phyloP scores from a whole-genome alignment of 116 monocot genomes.

The Posidonia oceanica region DNA sequence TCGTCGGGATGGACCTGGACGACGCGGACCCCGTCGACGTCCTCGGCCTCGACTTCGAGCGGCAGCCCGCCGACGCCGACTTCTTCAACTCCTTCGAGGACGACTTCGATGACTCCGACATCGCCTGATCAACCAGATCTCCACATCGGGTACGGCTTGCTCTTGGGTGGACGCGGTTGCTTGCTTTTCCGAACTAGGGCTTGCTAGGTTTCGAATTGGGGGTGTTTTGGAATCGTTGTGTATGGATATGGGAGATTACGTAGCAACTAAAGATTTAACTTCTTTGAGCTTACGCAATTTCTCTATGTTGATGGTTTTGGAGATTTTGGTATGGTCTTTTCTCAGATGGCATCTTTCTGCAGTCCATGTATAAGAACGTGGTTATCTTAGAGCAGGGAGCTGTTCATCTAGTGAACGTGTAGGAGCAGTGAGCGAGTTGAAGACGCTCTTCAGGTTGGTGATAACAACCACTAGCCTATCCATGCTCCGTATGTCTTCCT shows the following conservation, averaged over 20 bases:
- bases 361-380: no score
- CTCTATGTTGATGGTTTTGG: no score
- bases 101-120: constrained; percentile 26
- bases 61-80: constrained; percentile 25
- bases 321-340: no score
- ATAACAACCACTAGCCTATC: no score
- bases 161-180: neutral
- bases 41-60: constrained; percentile 18
- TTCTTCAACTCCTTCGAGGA: constrained; percentile 43
- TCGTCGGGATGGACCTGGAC: constrained; percentile 31
- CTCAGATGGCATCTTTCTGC: no score
- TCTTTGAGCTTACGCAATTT: no score
- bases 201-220: neutral
- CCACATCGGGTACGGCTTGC: neutral
- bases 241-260: neutral
- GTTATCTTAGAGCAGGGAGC: no score
- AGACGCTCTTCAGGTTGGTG: neutral
- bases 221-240: neutral
- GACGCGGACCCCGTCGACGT: constrained; percentile 28
- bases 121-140: constrained; percentile 4
- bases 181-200: neutral
- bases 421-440: neutral
- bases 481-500: no score
- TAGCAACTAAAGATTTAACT: neutral
- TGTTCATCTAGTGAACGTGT: neutral